Base-by-base conservation (phyloP, 1,139 yeast species). In the Lizanozyma gosingica region DNA sequence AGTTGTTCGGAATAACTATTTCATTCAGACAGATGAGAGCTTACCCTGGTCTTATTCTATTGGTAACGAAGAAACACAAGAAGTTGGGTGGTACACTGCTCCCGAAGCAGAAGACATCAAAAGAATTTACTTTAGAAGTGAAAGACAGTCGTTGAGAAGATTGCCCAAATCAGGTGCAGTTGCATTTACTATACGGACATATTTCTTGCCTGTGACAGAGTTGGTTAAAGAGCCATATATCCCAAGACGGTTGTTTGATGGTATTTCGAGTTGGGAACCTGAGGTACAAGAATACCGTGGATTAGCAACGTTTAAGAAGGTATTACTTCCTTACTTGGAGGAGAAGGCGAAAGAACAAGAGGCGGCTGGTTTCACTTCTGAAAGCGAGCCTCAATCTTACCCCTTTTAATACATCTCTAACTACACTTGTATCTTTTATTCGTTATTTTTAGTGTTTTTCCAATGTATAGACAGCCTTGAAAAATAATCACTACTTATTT, bases 81-180 rank as follows among this genome's bases (percentile, higher is more conserved):
- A 57, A n/a, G 77, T 77, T 18, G 79, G 80, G 34, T 71, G 83
- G 82, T 65, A 73, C 54, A 74, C 84, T 0, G 83, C 84, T 1
- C 50, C 57, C n/a, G 57, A 60, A 11, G 82, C 83, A 2, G 55
- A 53, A 1, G 67, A 64, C 35, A 55, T 76, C 4, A 59, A 58
- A 15, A 66, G 69, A 45, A 57, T 79, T 34, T 74, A 67, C 56
- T 78, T 72, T 55, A 65, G 88, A 50, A 76, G 83, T 37, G 88
- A 81, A 54, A 66, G 87, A 49, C 92, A 83, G 55, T 71, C 83
- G 38, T 64, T 83, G 43, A 71, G 88, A 43, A 70, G 84, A 51
- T 62, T 83, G 44, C 87, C 90, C 6, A 66, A 67, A 41, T 58
- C 78, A 2, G 76, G 80, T 6, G 83, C 82, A 2, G 65, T 78